Base-by-base conservation (phyloP, 2,329 filamentous ascomycete species). In the Leptographium lundbergii region DNA sequence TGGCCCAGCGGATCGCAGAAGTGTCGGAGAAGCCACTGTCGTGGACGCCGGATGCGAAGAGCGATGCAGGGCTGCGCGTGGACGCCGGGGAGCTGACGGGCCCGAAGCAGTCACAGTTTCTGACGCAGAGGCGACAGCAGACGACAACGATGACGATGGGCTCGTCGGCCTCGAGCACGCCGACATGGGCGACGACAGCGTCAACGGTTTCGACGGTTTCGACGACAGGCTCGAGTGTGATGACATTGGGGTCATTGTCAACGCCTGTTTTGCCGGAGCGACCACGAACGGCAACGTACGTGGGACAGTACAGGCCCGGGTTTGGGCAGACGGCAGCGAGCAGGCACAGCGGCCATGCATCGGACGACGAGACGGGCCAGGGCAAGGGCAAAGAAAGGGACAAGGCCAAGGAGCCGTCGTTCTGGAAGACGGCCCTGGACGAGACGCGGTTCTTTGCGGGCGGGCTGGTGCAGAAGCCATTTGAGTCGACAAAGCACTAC, bases 391-490 rank as follows among this genome's bases (percentile, higher is more conserved):
- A 47, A 11, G 50, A n/a, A 1, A 29, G 34, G 13, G 29, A n/a
- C n/a, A 55, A 55, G 34, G 34, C 6, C 53, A 55, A 55, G 24
- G 55, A 51, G n/a, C 14, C n/a, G 29, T 61, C 63, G 34, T 67
- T 71, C 62, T 79, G 77, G 75, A 77, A 79, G 60, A 69, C 71
- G 1, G 77, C 78, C 0, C 63, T 81, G 1, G 74, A 76, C 9
- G 84, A 87, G 65, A 83, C 82, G 0, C 76, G 81, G 42, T 81
- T 87, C 67, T 82, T 87, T 61, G 82, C 85, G 1, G 81, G 82
- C 3, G 85, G 85, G 0, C 74, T 89, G 25, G 75, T 88, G 57
- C 75, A 75, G 19, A 84, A 82, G 59, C 83, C 86, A 0, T 77
- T 75, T 24, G 84, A 86, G 66, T 85, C 82, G 0, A 87, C 78